Conservation (phyloP, 1,284 basidiomycete species). For the Irpex lacteus region DNA sequence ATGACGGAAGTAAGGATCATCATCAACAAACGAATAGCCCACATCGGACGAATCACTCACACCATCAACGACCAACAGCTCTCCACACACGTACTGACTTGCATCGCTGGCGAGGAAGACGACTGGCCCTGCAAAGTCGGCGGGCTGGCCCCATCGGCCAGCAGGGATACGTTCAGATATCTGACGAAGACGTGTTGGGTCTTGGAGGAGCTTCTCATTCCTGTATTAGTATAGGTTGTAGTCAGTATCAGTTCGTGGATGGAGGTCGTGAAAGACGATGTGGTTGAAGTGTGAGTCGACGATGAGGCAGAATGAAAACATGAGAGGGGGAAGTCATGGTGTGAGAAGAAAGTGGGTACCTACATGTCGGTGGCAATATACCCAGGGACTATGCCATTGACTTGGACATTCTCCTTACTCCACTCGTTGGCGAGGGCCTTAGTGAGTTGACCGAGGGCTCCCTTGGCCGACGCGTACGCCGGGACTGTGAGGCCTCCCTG, state of each 20-base stretch:
- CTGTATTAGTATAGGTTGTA: constrained; percentile 30
- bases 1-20: neutral
- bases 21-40: neutral
- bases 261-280: neutral
- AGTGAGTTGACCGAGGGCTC: constrained; percentile 81
- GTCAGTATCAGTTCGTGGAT: neutral
- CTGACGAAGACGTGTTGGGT: constrained; percentile 77
- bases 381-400: constrained; percentile 89
- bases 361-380: constrained; percentile 92
- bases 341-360: constrained; percentile 26
- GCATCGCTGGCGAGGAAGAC: constrained; percentile 89
- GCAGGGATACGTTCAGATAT: constrained; percentile 94
- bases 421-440: constrained; percentile 78
- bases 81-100: constrained; percentile 89
- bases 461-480: constrained; percentile 91
- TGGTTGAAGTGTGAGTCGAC: constrained; percentile 2
- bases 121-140: constrained; percentile 87
- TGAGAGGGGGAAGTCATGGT: constrained; percentile 7
- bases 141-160: constrained; percentile 84
- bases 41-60: constrained; percentile 33
- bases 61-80: constrained; percentile 78
- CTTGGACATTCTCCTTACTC: constrained; percentile 82
- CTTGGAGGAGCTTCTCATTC: constrained; percentile 77
- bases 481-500: constrained; percentile 77
- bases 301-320: constrained; percentile 9